Percentiles rank a stretch among this genome's conserved stretches.
phyloP scores from a whole-genome alignment of 73 alveolate genomes.

The Tetrahymena borealis region DNA sequence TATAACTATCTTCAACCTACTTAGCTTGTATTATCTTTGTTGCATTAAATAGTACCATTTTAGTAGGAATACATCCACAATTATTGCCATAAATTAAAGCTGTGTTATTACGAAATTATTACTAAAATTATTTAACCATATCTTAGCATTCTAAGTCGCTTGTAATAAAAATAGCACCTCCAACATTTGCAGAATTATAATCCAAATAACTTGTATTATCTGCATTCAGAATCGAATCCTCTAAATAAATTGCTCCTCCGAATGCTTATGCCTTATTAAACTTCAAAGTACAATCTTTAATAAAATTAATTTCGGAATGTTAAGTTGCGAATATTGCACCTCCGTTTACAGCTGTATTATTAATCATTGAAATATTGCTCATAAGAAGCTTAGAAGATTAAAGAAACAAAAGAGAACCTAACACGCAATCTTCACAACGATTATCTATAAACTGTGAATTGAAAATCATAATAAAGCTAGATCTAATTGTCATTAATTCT shows the following conservation, averaged over 20 bases:
- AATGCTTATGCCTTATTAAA: background rate
- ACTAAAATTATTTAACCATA: background rate
- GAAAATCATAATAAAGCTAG: background rate
- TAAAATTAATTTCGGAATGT: background rate
- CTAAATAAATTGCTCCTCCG: background rate
- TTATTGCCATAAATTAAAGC: background rate
- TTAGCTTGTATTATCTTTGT: background rate
- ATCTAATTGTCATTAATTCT: background rate
- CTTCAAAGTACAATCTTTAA: background rate
- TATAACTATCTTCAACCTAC: background rate
- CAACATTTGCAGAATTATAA: background rate
- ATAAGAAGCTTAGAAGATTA: background rate
- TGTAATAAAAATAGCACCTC: background rate
- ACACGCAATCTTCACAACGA: background rate
- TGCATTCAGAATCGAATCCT: background rate
- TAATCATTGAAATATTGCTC: background rate
- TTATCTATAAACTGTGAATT: background rate
- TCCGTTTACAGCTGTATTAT: background rate
- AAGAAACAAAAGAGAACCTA: background rate
- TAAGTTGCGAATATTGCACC: background rate
- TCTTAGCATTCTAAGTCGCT: background rate
- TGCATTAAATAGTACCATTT: background rate
- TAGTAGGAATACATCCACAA: background rate
- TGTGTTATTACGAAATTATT: background rate
- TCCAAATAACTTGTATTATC: background rate